A percentile compares a stretch with the other conserved stretches of the same genome.
These are phyloP conservation scores for Backusella tarrabulga DNA, from an alignment of 192 early-diverging fungal genomes.

Conservation along the genomic window DNA sequence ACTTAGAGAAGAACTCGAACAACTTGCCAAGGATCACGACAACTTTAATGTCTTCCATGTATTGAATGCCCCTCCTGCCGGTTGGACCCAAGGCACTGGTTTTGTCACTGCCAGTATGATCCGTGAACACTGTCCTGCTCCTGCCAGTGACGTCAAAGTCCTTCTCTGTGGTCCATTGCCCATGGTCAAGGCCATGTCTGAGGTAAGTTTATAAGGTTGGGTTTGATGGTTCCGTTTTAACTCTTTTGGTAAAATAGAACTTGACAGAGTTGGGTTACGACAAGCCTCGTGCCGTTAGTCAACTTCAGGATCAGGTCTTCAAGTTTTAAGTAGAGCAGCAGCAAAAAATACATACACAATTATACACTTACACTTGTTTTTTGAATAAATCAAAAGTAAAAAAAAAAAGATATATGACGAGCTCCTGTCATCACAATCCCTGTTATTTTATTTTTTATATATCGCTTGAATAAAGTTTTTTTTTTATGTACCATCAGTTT, in stretches of 20 bases:
- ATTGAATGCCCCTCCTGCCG: slow-evolving; percentile 75
- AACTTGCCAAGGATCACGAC: slow-evolving; percentile 66
- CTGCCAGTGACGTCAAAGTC: slow-evolving; percentile 81
- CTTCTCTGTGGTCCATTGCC: slow-evolving; percentile 72
- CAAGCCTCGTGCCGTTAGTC: slow-evolving; percentile 74
- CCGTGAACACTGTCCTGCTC: slow-evolving; percentile 63
- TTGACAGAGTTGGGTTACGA: slow-evolving; percentile 77
- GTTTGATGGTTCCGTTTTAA: neutral
- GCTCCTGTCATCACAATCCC: neutral
- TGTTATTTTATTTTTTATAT: neutral
- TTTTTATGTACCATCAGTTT: neutral
- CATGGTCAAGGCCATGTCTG: slow-evolving; percentile 20
- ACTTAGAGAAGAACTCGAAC: slow-evolving; percentile 79
- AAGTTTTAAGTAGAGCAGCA: slow-evolving; percentile 65
- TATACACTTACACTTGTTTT: neutral
- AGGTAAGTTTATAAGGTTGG: slow-evolving; percentile 5
- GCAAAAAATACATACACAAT: neutral
- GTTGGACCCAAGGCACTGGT: slow-evolving; percentile 83
- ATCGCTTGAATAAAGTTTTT: neutral
- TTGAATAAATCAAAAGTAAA: neutral
- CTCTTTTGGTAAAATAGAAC: slow-evolving; percentile 12
- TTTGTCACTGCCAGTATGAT: slow-evolving; percentile 89
- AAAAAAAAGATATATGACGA: neutral
- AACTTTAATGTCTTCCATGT: slow-evolving; percentile 82
- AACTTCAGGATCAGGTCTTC: slow-evolving; percentile 84